Percentiles rank a stretch among this genome's conserved stretches.
phyloP scores from a whole-genome alignment of 805 yeast species.

The Starmerella bombi region DNA sequence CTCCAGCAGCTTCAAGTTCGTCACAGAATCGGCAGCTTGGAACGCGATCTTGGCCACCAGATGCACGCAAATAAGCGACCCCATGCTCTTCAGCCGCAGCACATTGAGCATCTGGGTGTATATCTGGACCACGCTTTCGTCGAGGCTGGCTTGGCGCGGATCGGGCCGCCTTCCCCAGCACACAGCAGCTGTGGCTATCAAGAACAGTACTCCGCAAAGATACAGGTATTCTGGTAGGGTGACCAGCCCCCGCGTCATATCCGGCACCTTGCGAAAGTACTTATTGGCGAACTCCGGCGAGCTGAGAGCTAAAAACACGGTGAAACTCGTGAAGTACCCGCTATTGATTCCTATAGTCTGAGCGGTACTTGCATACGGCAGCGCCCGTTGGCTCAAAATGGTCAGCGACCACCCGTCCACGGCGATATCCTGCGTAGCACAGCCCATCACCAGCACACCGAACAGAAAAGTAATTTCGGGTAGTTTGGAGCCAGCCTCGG shows the following conservation, averaged over 20 bases:
- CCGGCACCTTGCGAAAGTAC: slow-evolving; percentile 53
- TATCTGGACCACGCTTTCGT: slow-evolving; percentile 22
- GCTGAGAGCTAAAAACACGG: slow-evolving; percentile 79
- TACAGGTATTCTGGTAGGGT: slow-evolving; percentile 61
- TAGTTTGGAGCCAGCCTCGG: slow-evolving; percentile 37
- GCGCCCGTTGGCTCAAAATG: slow-evolving; percentile 57
- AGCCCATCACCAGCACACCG: slow-evolving; percentile 64
- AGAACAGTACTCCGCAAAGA: slow-evolving; percentile 63
- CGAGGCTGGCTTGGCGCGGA: slow-evolving; percentile 27
- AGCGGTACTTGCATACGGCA: slow-evolving; percentile 91
- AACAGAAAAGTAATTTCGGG: slow-evolving; percentile 52
- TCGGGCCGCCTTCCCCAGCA: slow-evolving; percentile 56
- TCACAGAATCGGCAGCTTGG: slow-evolving; percentile 92
- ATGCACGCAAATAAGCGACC: slow-evolving; percentile 58
- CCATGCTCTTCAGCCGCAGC: slow-evolving; percentile 48
- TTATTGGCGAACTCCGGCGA: slow-evolving; percentile 87
- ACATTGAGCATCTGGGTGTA: slow-evolving; percentile 29
- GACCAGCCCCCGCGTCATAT: slow-evolving; percentile 46
- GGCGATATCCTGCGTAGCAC: slow-evolving; percentile 97
- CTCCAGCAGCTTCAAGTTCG: slow-evolving; percentile 79
- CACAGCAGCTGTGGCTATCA: slow-evolving; percentile 51
- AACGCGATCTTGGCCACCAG: slow-evolving; percentile 79
- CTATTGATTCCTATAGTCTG: slow-evolving; percentile 91
- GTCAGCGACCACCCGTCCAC: slow-evolving; percentile 99
- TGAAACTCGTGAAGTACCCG: slow-evolving; percentile 84